Conservation (phyloP, 768 basidiomycete species). For the Auricularia cornea region DNA sequence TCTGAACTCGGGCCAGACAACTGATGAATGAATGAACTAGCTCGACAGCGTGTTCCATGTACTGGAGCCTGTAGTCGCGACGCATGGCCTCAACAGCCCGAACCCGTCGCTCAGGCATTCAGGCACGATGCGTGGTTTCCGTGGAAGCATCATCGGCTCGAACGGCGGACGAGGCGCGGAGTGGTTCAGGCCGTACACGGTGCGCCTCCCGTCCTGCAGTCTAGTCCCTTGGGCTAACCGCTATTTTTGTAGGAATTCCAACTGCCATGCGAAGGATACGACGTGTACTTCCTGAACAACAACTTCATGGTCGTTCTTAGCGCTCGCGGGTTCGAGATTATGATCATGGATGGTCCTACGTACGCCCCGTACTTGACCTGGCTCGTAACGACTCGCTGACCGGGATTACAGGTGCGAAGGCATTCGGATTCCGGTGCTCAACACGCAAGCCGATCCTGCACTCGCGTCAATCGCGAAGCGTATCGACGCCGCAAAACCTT, state of each 20-base stretch:
- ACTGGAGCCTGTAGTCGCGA: slow-evolving; percentile 30
- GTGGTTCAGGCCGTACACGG: slow-evolving; percentile 35
- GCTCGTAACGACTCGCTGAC: slow-evolving; percentile 8
- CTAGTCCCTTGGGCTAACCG: not conserved
- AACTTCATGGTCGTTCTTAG: slow-evolving; percentile 32
- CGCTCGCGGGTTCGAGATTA: slow-evolving; percentile 34
- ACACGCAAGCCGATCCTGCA: slow-evolving; percentile 19
- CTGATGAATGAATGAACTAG: slow-evolving; percentile 6
- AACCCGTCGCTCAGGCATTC: slow-evolving; percentile 9
- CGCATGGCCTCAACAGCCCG: slow-evolving; percentile 9
- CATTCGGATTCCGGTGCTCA: slow-evolving; percentile 23
- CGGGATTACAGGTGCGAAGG: slow-evolving; percentile 11
- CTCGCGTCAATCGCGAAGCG: slow-evolving; percentile 23
- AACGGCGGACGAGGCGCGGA: slow-evolving; percentile 12
- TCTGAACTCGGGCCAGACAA: too few species aligned
- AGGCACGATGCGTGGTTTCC: slow-evolving; percentile 9
- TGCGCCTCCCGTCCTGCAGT: not conserved
- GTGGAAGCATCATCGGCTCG: slow-evolving; percentile 14
- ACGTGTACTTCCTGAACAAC: slow-evolving; percentile 29
- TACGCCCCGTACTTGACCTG: not conserved
- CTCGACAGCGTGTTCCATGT: slow-evolving; percentile 34
- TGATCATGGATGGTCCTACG: slow-evolving; percentile 26
- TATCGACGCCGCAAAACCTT: slow-evolving; percentile 27
- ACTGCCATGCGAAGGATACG: slow-evolving; percentile 27
- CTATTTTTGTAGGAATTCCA: slow-evolving; percentile 18